Percentiles rank a stretch among this genome's conserved stretches.
These are phyloP conservation scores for Dianthus caryophyllus DNA, from an alignment of 148 eudicot species.

Conservation along the genomic window DNA sequence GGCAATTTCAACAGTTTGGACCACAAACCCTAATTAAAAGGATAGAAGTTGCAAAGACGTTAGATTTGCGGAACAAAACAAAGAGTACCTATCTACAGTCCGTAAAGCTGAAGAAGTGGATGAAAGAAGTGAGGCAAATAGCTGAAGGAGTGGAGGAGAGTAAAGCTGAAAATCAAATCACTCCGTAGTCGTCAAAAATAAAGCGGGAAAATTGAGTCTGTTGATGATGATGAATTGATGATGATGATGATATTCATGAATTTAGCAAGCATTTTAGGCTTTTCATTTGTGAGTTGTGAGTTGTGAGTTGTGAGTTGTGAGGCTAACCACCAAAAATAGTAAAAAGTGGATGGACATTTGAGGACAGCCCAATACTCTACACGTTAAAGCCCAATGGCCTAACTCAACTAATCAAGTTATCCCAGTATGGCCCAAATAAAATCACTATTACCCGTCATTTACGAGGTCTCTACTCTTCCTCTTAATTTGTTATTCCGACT, in stretches of 20 bases:
- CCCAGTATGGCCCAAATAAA: not conserved
- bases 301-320: no score
- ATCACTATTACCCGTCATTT: not conserved
- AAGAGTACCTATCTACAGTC: no score
- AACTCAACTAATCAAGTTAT: not conserved
- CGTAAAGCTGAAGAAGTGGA: not conserved
- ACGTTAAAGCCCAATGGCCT: not conserved
- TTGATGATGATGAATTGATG: no score
- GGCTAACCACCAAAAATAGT: no score
- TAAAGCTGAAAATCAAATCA: not conserved
- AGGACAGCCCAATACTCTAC: no score
- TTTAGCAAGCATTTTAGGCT: no score
- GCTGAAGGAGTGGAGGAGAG: not conserved
- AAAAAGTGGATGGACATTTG: not conserved
- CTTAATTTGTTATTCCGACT: no score
- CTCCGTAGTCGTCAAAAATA: not conserved
- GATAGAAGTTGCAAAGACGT: not conserved
- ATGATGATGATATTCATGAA: no score
- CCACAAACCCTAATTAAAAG: constrained; percentile 5
- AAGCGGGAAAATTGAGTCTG: not conserved
- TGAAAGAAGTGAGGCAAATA: not conserved
- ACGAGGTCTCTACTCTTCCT: no score
- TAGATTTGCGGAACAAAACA: not conserved
- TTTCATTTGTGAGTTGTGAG: no score
- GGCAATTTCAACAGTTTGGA: not conserved